A percentile compares a stretch with the other conserved stretches of the same genome.
Evolutionary conservation across 106 monocot genomes (phyloP).

Genomic region (Triglochin maritima): DNA sequence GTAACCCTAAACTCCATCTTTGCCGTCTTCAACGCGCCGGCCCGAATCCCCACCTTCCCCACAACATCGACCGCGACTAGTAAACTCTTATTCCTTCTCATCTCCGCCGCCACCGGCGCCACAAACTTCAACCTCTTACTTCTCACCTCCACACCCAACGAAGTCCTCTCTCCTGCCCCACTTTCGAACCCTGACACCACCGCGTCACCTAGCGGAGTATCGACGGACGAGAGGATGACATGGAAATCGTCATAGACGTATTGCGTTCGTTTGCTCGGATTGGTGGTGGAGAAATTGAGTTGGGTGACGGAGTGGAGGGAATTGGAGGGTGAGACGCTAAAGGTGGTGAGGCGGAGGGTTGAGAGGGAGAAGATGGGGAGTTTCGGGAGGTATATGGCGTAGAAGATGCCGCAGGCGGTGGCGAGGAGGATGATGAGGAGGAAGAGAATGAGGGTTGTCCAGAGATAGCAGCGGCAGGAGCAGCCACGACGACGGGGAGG

Average conservation of each 20-base stretch:
- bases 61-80: not conserved
- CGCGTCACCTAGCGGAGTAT: not conserved
- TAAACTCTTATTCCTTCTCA: not conserved
- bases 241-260: not conserved
- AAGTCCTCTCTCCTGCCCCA: not conserved
- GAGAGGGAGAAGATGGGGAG: constrained; percentile 6
- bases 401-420: not conserved
- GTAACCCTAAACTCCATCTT: not conserved
- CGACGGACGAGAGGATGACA: not conserved
- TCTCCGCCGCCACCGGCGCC: not conserved
- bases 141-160: not conserved
- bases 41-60: not conserved
- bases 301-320: not conserved
- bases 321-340: not conserved
- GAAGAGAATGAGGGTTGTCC: not conserved
- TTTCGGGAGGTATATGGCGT: constrained; percentile 2
- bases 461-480: not conserved
- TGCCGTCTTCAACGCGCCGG: not conserved
- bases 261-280: not conserved
- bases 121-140: not conserved
- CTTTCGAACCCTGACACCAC: not conserved
- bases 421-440: constrained; percentile 4
- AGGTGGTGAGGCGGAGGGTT: not conserved
- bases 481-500: not conserved
- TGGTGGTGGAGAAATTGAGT: not conserved